Conservation (phyloP, 345 rosid species). For the Aurinia saxatilis region DNA sequence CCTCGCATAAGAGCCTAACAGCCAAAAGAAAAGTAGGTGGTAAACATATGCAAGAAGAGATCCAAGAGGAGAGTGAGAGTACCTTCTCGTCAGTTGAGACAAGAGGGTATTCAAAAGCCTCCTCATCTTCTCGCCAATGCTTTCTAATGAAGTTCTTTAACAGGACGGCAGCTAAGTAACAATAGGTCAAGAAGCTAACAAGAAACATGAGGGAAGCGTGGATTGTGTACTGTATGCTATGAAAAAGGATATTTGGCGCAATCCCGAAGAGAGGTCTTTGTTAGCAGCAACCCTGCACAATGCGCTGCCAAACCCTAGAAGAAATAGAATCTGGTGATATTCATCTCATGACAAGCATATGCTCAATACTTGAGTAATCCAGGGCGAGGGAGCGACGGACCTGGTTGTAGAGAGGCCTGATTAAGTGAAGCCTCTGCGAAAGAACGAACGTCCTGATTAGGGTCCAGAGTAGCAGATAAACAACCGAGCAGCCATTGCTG, state of each 20-base stretch:
- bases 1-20: constrained; percentile 65
- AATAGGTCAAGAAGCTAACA: constrained; percentile 44
- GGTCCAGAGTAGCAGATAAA: constrained; percentile 84
- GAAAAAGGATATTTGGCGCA: constrained; percentile 88
- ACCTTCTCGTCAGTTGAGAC: constrained; percentile 72
- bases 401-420: constrained; percentile 88
- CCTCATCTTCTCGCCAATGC: constrained; percentile 91
- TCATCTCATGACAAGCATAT: no score
- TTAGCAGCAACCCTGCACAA: constrained; percentile 72
- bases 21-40: no score
- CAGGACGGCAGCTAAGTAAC: constrained; percentile 87
- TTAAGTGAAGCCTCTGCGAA: constrained; percentile 79
- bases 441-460: constrained; percentile 70
- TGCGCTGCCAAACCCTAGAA: constrained; percentile 77
- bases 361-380: no score
- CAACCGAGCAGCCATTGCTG: constrained; percentile 89
- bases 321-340: no score
- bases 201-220: neutral
- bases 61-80: no score
- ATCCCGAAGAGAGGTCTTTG: constrained; percentile 60
- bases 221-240: no score
- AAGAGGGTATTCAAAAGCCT: constrained; percentile 64
- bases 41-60: no score
- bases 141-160: constrained; percentile 80
- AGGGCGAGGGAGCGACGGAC: constrained; percentile 37